Evolutionary conservation across 179 eudicot genomes (phyloP), one percentile per base, ranked within the genome.

Genomic region (Carnegiea gigantea): DNA sequence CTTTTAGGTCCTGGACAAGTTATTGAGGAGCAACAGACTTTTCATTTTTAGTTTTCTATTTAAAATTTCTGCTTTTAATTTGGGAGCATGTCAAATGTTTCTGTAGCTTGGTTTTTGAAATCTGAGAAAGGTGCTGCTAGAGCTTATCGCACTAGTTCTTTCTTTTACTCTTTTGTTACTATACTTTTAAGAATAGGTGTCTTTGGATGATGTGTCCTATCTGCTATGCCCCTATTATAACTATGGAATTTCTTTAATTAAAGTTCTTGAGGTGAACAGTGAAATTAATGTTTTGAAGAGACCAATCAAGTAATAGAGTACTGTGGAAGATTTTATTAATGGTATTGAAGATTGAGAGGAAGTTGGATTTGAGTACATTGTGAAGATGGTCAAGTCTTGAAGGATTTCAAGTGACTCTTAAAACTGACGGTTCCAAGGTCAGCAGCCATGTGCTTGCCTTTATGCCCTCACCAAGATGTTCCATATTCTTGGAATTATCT

Each of bases 321-420:
- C 97, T 92, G 88, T 89, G 86, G 92, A 90, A 88, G 95, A 88
- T 92, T 91, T 88, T 89, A 83, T 89, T 78, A 88, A 87, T 91
- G 90, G 77, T 96, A 90, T 88, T 89, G 90, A 88, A 92, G 94
- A 91, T 89, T 88, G 86, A 88, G 90, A 82, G 90, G 87, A 90
- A 88, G 84, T 88, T 82, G 92, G 86, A 86, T 86, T 87, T 90
- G 93, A 87, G 77, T 89, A 82, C 95, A 88, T 83, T 89, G 80
- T 84, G 94, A 90, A 91, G 97, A 89, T 80, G 80, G 90, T 86
- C 95, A 93, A 91, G 96, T 92, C 93, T 93, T 94, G 98, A 93
- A 93, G 97, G 92, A 83, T 89, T 89, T 92, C 97, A 90, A 91
- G 95, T 92, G 93, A 88, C 87, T 87, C 91, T 94, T 94, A 82